A percentile compares a stretch with the other conserved stretches of the same genome.
These are phyloP conservation scores for Penicillium manginii DNA, from an alignment of 495 filamentous ascomycete genomes.

Conservation along the genomic window DNA sequence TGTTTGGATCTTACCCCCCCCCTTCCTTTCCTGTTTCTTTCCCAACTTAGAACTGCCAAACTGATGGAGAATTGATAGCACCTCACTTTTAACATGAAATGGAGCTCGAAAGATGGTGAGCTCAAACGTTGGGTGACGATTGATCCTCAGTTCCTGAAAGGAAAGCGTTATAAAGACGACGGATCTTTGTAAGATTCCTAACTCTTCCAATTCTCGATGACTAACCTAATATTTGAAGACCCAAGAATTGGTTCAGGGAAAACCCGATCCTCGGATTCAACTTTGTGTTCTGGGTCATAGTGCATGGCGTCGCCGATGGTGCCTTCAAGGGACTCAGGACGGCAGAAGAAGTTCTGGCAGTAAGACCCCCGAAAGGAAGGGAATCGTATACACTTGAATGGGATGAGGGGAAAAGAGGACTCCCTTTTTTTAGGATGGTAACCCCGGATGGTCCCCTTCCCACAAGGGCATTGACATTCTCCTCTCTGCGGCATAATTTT, in stretches of 20 bases:
- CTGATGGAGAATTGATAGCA: conserved; percentile 16
- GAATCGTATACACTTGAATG: conserved; percentile 24
- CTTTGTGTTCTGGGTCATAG: conserved; percentile 28
- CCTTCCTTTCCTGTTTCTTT: too few species aligned
- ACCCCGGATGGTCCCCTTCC: neutral
- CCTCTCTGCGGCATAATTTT: conserved; percentile 19
- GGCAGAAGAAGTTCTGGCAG: conserved; percentile 18
- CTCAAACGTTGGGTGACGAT: conserved; percentile 28
- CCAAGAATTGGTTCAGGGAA: conserved; percentile 27
- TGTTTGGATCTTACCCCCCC: neutral
- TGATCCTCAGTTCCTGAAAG: conserved; percentile 28
- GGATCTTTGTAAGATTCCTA: conserved; percentile 15
- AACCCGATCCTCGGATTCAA: conserved; percentile 22
- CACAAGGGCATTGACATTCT: conserved; percentile 2
- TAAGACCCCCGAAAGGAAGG: conserved; percentile 20
- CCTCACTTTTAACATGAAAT: conserved; percentile 26
- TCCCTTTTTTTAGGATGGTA: conserved; percentile 4
- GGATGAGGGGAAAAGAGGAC: neutral
- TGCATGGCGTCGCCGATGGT: conserved; percentile 22
- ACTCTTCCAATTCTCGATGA: neutral
- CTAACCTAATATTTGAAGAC: conserved; percentile 11
- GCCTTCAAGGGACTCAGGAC: conserved; percentile 27
- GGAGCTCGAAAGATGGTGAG: conserved; percentile 3
- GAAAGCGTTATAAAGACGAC: conserved; percentile 18
- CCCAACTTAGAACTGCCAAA: too few species aligned